phyloP scores from a whole-genome alignment of 2,329 filamentous ascomycete species.

The Huntiella bhutanensis region DNA sequence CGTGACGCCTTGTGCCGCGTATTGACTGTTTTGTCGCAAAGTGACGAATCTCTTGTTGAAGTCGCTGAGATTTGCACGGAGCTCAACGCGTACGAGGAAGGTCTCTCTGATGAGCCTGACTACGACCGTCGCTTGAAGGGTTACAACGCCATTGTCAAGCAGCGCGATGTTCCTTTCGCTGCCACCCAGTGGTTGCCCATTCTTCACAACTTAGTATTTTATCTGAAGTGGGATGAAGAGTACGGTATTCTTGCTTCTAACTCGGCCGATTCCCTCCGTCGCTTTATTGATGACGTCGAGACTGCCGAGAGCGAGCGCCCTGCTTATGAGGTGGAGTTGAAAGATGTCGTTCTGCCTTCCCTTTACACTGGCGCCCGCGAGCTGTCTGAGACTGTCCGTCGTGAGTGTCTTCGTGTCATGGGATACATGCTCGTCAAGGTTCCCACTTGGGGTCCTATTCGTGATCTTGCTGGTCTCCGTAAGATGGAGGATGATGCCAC shows the following conservation, averaged over 20 bases:
- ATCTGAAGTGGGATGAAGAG: slow-evolving; percentile 71
- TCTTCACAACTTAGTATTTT: slow-evolving; percentile 76
- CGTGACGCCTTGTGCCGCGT: slow-evolving; percentile 57
- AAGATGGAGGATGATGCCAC: slow-evolving; percentile 41
- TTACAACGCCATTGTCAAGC: slow-evolving; percentile 52
- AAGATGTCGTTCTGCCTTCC: slow-evolving; percentile 49
- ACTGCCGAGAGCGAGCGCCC: slow-evolving; percentile 22
- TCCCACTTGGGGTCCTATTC: slow-evolving; percentile 48
- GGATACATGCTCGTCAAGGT: slow-evolving; percentile 58
- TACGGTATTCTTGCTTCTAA: slow-evolving; percentile 65
- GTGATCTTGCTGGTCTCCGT: slow-evolving; percentile 49
- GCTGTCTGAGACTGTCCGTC: slow-evolving; percentile 62
- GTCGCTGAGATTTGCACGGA: slow-evolving; percentile 54
- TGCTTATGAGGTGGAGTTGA: slow-evolving; percentile 39
- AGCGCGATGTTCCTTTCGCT: slow-evolving; percentile 39
- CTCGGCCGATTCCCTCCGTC: slow-evolving; percentile 60
- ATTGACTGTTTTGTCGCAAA: slow-evolving; percentile 48
- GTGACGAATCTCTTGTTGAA: slow-evolving; percentile 38
- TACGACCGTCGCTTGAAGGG: slow-evolving; percentile 66
- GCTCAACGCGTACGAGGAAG: slow-evolving; percentile 59
- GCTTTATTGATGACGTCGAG: slow-evolving; percentile 50
- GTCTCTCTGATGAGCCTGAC: slow-evolving; percentile 66
- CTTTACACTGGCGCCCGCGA: slow-evolving; percentile 61
- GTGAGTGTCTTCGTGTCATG: slow-evolving; percentile 64
- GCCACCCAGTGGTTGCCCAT: slow-evolving; percentile 70